Percentiles rank a stretch among this genome's conserved stretches.
Conservation (phyloP, 306 rosid genomes). For the Lablab purpureus region DNA sequence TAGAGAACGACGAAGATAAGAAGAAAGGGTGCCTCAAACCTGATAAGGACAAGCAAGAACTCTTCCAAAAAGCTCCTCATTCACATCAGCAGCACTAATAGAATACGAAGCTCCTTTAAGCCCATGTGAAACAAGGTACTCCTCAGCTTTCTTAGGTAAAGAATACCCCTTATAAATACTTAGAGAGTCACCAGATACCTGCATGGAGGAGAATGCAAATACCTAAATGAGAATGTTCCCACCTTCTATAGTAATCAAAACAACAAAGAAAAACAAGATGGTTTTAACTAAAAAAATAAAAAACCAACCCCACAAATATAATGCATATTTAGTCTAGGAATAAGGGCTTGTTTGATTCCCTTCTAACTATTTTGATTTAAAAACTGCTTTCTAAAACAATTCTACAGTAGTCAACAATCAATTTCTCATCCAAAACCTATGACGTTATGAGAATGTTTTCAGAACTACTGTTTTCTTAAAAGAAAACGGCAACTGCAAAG, state of each 20-base stretch:
- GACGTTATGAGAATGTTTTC: not conserved
- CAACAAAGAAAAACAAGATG: not conserved
- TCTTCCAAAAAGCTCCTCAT: conserved; percentile 65
- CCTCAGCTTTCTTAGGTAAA: conserved; percentile 71
- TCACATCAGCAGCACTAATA: conserved; percentile 62
- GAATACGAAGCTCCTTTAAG: conserved; percentile 73
- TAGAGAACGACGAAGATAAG: not conserved
- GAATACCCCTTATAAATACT: conserved; percentile 73
- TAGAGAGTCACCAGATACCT: conserved; percentile 62
- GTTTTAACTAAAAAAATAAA: not conserved
- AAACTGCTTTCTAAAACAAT: too few relatives aligned
- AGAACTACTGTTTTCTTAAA: not conserved
- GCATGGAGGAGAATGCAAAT: conserved; percentile 31
- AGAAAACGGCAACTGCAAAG: too few relatives aligned
- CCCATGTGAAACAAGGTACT: conserved; percentile 70
- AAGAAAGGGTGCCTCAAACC: conserved; percentile 53
- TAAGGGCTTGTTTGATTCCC: too few relatives aligned
- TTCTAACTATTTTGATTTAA: too few relatives aligned
- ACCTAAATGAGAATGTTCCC: conserved; percentile 13
- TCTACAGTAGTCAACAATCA: not conserved
- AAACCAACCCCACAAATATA: conserved; percentile 4
- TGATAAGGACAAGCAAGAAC: conserved; percentile 70
- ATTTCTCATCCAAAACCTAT: too few relatives aligned
- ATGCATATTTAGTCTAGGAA: not conserved
- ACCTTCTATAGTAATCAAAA: conserved; percentile 20